Conservation (phyloP, 2,329 filamentous ascomycete species). For the Sporothrix luriei region DNA sequence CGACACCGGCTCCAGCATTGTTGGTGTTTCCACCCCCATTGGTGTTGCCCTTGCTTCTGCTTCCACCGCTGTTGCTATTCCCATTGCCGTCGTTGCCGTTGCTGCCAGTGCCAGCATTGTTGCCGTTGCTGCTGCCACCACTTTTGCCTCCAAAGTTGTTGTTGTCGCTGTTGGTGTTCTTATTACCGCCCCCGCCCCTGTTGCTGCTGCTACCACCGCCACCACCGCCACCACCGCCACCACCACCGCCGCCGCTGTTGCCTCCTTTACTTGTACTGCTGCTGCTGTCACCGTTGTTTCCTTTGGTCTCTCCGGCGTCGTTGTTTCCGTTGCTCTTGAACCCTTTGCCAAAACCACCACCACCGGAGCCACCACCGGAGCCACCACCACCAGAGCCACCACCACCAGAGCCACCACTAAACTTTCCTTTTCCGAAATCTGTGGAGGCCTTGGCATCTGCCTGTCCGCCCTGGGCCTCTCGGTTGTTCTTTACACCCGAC, state of each 20-base stretch:
- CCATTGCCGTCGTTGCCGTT: constrained; percentile 14
- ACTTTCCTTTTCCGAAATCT: neutral
- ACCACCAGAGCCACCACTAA: neutral
- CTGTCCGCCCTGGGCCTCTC: neutral
- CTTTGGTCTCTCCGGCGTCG: neutral
- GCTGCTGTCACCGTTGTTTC: constrained; percentile 25
- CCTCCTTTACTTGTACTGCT: constrained; percentile 22
- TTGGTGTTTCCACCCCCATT: constrained; percentile 17
- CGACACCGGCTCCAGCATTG: constrained; percentile 11
- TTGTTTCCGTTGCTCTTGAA: constrained; percentile 10
- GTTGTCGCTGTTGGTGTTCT: neutral
- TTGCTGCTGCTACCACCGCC: constrained; percentile 5
- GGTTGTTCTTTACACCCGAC: constrained; percentile 8
- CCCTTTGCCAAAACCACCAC: neutral
- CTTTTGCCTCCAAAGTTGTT: constrained; percentile 3
- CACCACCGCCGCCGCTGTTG: constrained; percentile 22
- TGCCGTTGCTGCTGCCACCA: constrained; percentile 26
- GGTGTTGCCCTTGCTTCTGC: constrained; percentile 24
- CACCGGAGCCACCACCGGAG: no score
- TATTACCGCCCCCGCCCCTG: neutral
- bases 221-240: constrained; percentile 7
- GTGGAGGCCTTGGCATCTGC: neutral
- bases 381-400: neutral
- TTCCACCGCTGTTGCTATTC: constrained; percentile 26
- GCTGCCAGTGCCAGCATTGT: neutral